Base-by-base conservation (phyloP, 176 grass and related monocot species). In the Cenchrus americanus region DNA sequence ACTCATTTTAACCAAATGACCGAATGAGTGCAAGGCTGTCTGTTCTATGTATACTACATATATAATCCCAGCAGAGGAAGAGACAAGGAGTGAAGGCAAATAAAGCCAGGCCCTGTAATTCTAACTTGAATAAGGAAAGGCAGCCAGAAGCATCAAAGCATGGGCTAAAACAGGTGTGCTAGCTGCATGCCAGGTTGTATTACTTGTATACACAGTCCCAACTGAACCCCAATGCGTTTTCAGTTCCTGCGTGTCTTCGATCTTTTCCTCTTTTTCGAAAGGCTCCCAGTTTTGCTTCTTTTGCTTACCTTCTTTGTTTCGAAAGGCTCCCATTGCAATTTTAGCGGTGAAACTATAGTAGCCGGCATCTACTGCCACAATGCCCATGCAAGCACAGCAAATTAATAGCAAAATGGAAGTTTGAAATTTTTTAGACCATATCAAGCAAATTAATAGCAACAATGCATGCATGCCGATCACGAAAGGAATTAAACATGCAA, bases 41-140 rank as follows among this genome's bases (percentile, higher is more conserved):
- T 40, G 62, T 80, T 66, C 44, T 50, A 5, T 51, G 10, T 48
- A 48, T 46, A 60, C 12, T 51, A 51, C 49, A 40, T 47, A 57
- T 48, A 83, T 52, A 63, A 63, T 54, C 63, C 12, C 57, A 59
- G 52, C 21, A 44, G 62, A 27, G 12, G 54, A 81, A 75, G 43
- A 61, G 62, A 83, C 68, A 83, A 79, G 75, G 74, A 80, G 80
- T 53, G 61, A 83, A 83, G 43, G 55, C 51, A 90, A 83, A 83
- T 67, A n/a, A 52, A 83, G 54, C 49, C 57, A 79, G 82, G 86
- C 69, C 68, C 52, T 83, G 51, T 44, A 86, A 79, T 74, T 82
- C 68, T 62, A 87, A 66, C 59, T 62, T 60, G 66, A 90, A 75
- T 34, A 79, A 83, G 67, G 61, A 52, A 83, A 68, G 66, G 34